Evolutionary conservation across 345 rosid genomes (phyloP).

Genomic region (Draba incana): DNA sequence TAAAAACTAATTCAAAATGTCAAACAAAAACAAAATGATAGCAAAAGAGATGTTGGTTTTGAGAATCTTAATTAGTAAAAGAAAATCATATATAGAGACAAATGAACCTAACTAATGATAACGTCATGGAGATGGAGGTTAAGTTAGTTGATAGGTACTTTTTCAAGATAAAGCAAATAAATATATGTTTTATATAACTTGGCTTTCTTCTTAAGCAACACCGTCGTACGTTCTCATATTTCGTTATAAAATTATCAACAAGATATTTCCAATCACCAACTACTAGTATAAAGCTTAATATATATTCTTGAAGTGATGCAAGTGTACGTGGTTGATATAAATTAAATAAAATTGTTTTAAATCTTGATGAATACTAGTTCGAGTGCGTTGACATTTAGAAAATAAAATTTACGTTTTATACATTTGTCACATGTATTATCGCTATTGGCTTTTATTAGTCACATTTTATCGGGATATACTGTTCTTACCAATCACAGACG

Average conservation of each 20-base stretch:
- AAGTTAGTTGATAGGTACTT: slow-evolving; percentile 39
- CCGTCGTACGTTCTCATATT: slow-evolving; percentile 19
- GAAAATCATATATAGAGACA: slow-evolving; percentile 2
- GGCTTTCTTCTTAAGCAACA: slow-evolving; percentile 35
- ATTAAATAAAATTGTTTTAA: too few relatives aligned
- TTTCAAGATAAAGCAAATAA: slow-evolving; percentile 28
- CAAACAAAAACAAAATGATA: slow-evolving; percentile 22
- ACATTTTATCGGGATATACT: too few relatives aligned
- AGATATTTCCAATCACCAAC: slow-evolving; percentile 6
- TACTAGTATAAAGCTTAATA: background rate
- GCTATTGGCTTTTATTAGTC: too few relatives aligned
- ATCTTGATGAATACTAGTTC: too few relatives aligned
- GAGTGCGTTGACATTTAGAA: too few relatives aligned
- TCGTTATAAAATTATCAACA: background rate
- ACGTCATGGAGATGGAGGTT: slow-evolving; percentile 22
- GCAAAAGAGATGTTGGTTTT: slow-evolving; percentile 6
- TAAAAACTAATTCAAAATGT: background rate
- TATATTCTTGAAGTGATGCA: background rate
- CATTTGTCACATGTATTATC: too few relatives aligned
- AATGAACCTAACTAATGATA: slow-evolving; percentile 3
- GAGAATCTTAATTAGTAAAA: slow-evolving; percentile 23
- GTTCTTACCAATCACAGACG: too few relatives aligned
- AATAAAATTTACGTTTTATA: too few relatives aligned
- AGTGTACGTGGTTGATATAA: too few relatives aligned
- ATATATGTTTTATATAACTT: slow-evolving; percentile 20